A percentile compares a stretch with the other conserved stretches of the same genome.
Conservation (phyloP, 805 yeast species). For the Wickerhamiella brachini region DNA sequence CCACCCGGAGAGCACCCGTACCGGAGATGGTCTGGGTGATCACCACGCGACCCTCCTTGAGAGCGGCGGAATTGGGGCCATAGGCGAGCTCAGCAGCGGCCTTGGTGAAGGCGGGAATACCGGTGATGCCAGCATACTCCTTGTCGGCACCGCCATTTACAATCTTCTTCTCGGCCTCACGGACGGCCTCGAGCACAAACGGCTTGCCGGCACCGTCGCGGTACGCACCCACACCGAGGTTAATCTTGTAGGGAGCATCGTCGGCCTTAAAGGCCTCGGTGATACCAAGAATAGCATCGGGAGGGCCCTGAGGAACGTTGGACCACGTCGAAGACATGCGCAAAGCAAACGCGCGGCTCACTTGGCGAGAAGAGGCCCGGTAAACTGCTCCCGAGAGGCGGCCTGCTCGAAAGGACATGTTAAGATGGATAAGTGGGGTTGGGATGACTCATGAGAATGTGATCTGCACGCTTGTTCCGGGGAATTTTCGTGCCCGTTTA, state of each 20-base stretch:
- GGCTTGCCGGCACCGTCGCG: constrained; percentile 82
- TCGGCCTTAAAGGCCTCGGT: constrained; percentile 64
- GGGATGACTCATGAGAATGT: constrained; percentile 1
- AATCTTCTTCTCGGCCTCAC: constrained; percentile 45
- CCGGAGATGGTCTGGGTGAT: constrained; percentile 74
- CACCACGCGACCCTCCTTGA: constrained; percentile 42
- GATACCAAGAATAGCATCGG: constrained; percentile 71
- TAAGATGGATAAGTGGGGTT: not conserved
- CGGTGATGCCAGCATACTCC: constrained; percentile 80
- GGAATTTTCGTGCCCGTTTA: not conserved
- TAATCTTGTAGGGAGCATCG: constrained; percentile 31
- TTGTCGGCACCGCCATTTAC: constrained; percentile 44
- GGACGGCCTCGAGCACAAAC: constrained; percentile 69
- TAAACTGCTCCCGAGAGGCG: not conserved
- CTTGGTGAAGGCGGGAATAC: constrained; percentile 52
- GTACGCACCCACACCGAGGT: constrained; percentile 84
- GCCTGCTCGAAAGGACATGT: not conserved
- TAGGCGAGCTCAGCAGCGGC: constrained; percentile 60
- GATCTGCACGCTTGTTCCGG: not conserved
- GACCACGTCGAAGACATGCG: constrained; percentile 25
- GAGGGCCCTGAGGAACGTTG: constrained; percentile 46
- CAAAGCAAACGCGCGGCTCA: not conserved
- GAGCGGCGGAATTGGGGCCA: constrained; percentile 46
- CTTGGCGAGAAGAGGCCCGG: not conserved
- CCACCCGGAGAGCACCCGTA: constrained; percentile 83